Conservation (phyloP, 2,329 filamentous ascomycete genomes). For the Fusarium sp. region DNA sequence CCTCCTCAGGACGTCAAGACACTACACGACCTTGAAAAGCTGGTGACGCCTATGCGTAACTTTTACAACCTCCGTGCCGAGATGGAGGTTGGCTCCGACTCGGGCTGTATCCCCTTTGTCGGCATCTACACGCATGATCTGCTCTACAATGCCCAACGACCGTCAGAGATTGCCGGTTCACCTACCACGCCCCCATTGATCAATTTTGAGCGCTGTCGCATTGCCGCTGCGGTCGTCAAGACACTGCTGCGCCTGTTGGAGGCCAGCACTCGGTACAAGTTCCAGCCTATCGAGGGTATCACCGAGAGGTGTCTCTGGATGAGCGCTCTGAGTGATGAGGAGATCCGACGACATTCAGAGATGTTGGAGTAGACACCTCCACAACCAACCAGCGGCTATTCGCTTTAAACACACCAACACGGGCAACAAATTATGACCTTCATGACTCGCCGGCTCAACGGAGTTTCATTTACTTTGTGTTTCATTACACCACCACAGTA, state of each 20-base stretch:
- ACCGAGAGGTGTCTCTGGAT: conserved; percentile 87
- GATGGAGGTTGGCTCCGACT: conserved; percentile 74
- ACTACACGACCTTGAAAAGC: conserved; percentile 71
- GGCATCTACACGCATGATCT: conserved; percentile 85
- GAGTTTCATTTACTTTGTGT: conserved; percentile 31
- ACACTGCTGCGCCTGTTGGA: conserved; percentile 80
- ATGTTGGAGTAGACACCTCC: conserved; percentile 52
- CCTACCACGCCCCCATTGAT: conserved; percentile 72
- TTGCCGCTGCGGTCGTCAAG: conserved; percentile 78
- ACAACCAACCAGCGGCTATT: not conserved
- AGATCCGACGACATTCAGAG: conserved; percentile 67
- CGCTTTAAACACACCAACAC: conserved; percentile 6
- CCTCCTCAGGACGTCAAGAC: conserved; percentile 69
- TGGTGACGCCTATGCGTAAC: conserved; percentile 79
- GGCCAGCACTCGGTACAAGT: conserved; percentile 75
- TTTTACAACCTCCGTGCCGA: conserved; percentile 78
- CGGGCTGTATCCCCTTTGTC: conserved; percentile 83
- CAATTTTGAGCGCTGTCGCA: conserved; percentile 84
- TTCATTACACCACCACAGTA: conserved; percentile 19
- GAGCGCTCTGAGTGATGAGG: conserved; percentile 76
- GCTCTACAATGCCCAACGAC: conserved; percentile 80
- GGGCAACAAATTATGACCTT: conserved; percentile 31
- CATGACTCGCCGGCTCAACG: conserved; percentile 34
- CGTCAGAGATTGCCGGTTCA: conserved; percentile 74
- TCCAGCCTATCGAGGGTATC: conserved; percentile 77